Conservation (phyloP, 2,329 filamentous ascomycete genomes). For the Verticillium longisporum region DNA sequence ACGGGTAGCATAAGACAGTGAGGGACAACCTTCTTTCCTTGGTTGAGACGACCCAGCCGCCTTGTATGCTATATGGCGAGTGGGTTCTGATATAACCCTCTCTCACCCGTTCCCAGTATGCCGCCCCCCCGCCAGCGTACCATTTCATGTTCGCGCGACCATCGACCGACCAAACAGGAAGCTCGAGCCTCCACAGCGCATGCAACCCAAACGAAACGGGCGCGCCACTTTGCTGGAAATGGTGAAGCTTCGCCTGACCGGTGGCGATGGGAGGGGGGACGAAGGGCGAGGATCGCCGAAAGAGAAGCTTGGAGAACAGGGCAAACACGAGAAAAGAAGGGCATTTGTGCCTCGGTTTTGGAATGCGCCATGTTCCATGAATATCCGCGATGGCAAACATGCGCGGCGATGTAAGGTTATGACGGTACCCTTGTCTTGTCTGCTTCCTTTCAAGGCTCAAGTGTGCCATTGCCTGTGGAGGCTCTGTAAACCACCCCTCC, state of each 20-base stretch:
- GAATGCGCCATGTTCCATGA: background rate
- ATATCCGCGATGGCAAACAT: background rate
- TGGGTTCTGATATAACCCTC: slow-evolving; percentile 1
- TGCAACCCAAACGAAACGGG: background rate
- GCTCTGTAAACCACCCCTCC: too few species aligned
- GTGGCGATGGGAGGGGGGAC: background rate
- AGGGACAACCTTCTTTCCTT: background rate
- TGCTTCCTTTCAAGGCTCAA: too few species aligned
- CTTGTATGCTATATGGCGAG: background rate
- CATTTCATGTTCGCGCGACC: background rate
- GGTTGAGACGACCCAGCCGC: background rate
- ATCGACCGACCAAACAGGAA: background rate
- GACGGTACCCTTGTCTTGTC: background rate
- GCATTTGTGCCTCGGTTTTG: background rate
- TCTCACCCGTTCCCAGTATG: background rate
- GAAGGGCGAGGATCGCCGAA: background rate
- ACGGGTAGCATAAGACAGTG: background rate
- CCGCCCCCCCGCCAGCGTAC: background rate
- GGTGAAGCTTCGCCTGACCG: background rate
- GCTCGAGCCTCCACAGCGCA: background rate
- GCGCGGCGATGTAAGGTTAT: background rate
- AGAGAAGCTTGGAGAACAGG: background rate
- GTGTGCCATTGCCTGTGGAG: too few species aligned
- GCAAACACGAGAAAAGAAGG: background rate
- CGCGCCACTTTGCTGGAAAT: background rate